These are phyloP conservation scores for Phaeomoniella chlamydospora DNA, from an alignment of 2,329 filamentous ascomycete genomes.

Conservation along the genomic window DNA sequence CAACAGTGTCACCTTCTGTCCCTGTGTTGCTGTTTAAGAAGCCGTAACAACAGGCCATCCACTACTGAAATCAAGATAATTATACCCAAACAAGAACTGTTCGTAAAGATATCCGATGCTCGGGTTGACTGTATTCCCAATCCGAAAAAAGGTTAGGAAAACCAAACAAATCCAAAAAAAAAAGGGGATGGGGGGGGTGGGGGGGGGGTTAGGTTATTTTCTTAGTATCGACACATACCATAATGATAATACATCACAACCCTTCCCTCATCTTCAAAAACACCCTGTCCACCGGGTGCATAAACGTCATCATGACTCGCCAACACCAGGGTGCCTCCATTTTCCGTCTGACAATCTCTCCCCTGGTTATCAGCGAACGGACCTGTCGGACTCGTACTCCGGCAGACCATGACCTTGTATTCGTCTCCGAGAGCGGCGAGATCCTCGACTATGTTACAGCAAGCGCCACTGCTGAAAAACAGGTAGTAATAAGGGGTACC, in stretches of 20 bases:
- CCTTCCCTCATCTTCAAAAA: constrained; percentile 31
- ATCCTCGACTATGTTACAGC: constrained; percentile 34
- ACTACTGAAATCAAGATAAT: constrained; percentile 24
- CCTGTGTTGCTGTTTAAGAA: no score
- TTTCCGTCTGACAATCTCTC: constrained; percentile 37
- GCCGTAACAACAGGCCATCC: constrained; percentile 28
- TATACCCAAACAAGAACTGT: constrained; percentile 32
- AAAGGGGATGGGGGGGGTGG: not conserved
- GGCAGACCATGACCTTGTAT: constrained; percentile 52
- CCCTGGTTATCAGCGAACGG: constrained; percentile 41
- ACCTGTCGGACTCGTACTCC: constrained; percentile 36
- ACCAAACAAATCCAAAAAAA: not conserved
- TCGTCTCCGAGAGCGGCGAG: constrained; percentile 42
- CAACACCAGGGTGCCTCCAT: constrained; percentile 48
- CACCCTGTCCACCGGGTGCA: constrained; percentile 51
- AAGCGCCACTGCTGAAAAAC: constrained; percentile 47
- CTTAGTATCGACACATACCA: not conserved
- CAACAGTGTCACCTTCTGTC: no score
- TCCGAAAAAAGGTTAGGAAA: constrained; percentile 2
- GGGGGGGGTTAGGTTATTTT: no score
- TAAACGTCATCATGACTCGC: constrained; percentile 46
- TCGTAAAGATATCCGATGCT: constrained; percentile 36
- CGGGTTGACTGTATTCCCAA: constrained; percentile 43
- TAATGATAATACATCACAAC: constrained; percentile 5
- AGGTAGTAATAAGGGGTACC: constrained; percentile 50